Base-by-base conservation (phyloP, 1,284 basidiomycete species). In the Ganoderma lucidum region DNA sequence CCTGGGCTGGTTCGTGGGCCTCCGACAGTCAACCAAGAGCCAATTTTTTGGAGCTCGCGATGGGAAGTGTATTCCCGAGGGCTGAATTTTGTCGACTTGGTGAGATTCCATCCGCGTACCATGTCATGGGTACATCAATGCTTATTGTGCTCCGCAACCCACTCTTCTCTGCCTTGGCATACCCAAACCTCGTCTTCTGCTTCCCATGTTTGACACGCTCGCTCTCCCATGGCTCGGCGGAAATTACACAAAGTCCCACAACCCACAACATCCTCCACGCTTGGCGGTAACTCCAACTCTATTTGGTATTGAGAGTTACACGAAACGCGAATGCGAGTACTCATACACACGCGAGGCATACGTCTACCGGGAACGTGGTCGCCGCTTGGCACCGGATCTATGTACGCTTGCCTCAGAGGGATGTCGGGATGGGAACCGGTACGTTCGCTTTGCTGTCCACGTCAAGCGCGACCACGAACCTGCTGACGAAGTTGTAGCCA, bases 401-500 rank as follows among this genome's bases (percentile, higher is more conserved):
- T 14, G n/a, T 8, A 2, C 3, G 23, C 23, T 9, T 5, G n/a
- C 58, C 17, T 62, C 35, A 63, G 45, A 63, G 12, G 53, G 35
- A 17, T 17, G 61, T 66, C 30, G 83, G 83, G 56, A 83, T 77
- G 1, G 82, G 83, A 6, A 84, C 82, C 8, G 76, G 71, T 14
- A 80, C 80, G 65, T 80, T 74, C 76, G 80, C 80, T 74, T 83
- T 81, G 42, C 75, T 80, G 71, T 84, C 81, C 32, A 84, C 80
- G 69, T 85, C 76, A 63, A 85, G 76, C 2, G 82, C 80, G 10
- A 82, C 79, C 9, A 83, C 74, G 64, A 85, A 81, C 63, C 84
- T 75, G 66, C 80, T 81, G 42, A 85, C 83, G 23, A 84, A 76
- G 56, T 80, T 81, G 68, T 86, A 85, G 37, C 79, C 77, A 30